Base-by-base conservation (phyloP, 164 flowering plant genomes). In the Cinnamomum chago region DNA sequence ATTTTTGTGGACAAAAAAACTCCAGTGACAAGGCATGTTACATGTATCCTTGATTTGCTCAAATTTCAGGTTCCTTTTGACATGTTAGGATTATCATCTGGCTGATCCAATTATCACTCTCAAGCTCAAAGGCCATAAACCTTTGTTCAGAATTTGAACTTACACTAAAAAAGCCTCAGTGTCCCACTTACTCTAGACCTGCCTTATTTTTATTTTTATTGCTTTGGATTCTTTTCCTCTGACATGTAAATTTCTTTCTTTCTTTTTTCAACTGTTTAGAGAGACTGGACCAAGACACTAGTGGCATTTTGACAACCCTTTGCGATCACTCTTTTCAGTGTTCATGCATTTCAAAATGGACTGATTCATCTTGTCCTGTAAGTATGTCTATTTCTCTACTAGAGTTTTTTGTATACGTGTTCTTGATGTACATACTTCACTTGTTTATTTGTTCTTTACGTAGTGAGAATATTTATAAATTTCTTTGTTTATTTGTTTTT, bases 271-370 rank as follows among this genome's bases (percentile, higher is more conserved):
- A 25, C 68, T 76, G 55, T 27, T 77, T 75, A 96, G 99, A 96
- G 86, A 88, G 98, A 78, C 81, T 96, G 86, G 98, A 96, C 79
- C 94, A 93, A 72, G 47, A 40, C 47, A 40, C 47, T 9, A 40
- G 47, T 40, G 99, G 98, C 71, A 89, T 96, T 64, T 82, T 86
- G 71, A 85, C 83, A 70, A 90, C 99, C 3, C 81, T 82, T 18
- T 96, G 98, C 76, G 98, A 96, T 75, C 99, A 94, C 82, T 96
- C 97, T 9, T 96, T 91, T 81, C 97, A 88, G 15, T 94, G 99
- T 77, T 85, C 94, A 10, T 96, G 98, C 81, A 85, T 85, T 76
- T 89, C 94, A 50, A 92, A 89, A 68, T 91, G 98, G 99, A 89
- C 92, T 2, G 84, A 88, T 75, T 84, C 92, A 73, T 94, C 98